Evolutionary conservation across 805 yeast species (phyloP).

Genomic region (Nakazawaea wyomingensis): DNA sequence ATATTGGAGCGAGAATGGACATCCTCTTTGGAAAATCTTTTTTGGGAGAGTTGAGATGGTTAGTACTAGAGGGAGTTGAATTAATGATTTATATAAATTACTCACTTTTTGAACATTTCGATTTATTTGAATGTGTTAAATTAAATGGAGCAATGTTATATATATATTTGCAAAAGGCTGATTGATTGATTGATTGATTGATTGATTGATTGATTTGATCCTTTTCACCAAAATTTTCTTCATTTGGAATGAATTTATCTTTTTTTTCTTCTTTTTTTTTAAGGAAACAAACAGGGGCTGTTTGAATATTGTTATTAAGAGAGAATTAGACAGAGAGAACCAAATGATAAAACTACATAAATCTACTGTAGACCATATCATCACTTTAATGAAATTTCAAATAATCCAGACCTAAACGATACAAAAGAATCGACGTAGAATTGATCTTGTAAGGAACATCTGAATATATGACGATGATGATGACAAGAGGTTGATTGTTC

Average conservation of each 20-base stretch:
- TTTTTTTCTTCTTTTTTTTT: not conserved
- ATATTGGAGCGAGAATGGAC: slow-evolving; percentile 86
- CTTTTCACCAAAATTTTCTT: not conserved
- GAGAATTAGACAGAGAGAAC: not conserved
- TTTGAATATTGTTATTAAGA: not conserved
- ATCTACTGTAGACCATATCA: no score
- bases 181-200: no score
- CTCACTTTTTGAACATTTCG: slow-evolving; percentile 44
- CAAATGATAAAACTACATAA: no score
- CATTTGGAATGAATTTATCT: not conserved
- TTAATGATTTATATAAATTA: not conserved
- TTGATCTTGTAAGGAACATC: no score
- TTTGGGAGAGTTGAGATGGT: not conserved
- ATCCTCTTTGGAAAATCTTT: slow-evolving; percentile 74
- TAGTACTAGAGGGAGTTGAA: not conserved
- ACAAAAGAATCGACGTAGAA: no score
- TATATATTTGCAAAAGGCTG: not conserved
- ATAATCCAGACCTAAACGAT: not conserved
- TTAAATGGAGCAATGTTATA: no score
- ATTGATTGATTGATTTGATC: no score
- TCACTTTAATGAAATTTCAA: no score
- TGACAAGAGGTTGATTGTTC: no score
- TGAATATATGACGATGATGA: no score
- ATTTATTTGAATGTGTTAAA: no score
- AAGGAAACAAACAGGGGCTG: slow-evolving; percentile 1